Percentiles rank a stretch among this genome's conserved stretches.
Conservation (phyloP, 306 rosid species). For the Dryas alaskensis region DNA sequence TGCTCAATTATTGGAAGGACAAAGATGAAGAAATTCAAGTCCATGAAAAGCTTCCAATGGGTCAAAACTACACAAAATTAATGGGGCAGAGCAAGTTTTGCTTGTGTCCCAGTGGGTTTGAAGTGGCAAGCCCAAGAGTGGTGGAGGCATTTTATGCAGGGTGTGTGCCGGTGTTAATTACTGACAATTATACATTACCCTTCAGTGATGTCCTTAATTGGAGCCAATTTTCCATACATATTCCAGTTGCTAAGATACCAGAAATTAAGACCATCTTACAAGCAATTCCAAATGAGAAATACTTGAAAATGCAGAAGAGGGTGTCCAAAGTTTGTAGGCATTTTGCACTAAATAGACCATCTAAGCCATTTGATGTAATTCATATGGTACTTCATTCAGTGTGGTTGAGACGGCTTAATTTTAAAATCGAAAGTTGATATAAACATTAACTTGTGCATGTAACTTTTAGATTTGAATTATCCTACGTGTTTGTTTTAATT, state of each 20-base stretch:
- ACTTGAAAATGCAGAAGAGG: conserved; percentile 42
- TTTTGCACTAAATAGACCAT: conserved; percentile 62
- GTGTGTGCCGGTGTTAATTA: conserved; percentile 71
- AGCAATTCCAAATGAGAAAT: conserved; percentile 38
- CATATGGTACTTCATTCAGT: conserved; percentile 79
- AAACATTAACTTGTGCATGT: not conserved
- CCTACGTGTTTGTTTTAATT: not conserved
- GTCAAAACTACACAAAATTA: conserved; percentile 45
- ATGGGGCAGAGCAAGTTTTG: conserved; percentile 69
- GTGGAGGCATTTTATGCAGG: conserved; percentile 66
- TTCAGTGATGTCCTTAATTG: conserved; percentile 73
- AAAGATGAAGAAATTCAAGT: conserved; percentile 59
- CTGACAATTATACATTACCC: conserved; percentile 56
- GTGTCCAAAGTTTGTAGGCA: conserved; percentile 48
- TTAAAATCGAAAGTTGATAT: conserved; percentile 24
- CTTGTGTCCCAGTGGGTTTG: conserved; percentile 80
- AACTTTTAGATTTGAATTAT: not conserved
- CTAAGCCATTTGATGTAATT: conserved; percentile 62
- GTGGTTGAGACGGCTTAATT: conserved; percentile 61
- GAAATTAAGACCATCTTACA: conserved; percentile 55
- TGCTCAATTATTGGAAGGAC: conserved; percentile 61
- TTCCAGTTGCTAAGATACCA: conserved; percentile 41
- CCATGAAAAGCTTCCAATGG: conserved; percentile 51
- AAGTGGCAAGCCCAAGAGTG: conserved; percentile 83
- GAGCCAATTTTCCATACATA: conserved; percentile 58